Evolutionary conservation across 2,329 filamentous ascomycete species (phyloP), one percentile per base, ranked within the genome.

Genomic region (Fusarium mangiferae): DNA sequence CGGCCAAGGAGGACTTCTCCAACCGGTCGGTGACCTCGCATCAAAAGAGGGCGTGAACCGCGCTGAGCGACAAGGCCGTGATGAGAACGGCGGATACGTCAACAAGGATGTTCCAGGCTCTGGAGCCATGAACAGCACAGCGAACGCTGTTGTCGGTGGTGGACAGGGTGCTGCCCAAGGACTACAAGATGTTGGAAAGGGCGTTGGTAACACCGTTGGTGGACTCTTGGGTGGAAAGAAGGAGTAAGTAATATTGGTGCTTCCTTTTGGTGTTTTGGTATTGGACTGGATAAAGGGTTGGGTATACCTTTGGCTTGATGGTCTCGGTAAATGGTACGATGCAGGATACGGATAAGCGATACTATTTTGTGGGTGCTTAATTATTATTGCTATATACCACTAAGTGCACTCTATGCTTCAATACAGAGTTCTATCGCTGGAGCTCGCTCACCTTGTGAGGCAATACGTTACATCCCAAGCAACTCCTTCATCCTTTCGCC

Each of bases 1-100:
- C 33, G 92, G 92, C 49, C 88, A 93, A 75, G 92, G 91, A 68
- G 92, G 92, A 1, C 81, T 93, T 3, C 85, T 89, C 4, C 88
- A 92, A 77, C 91, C 91, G 10, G 81, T 91, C 59, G 91, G 91
- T 69, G 90, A 93, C 79, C 59, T 87, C 6, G 78, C 85, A 5
- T 91, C 89, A 28, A 91, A 89, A 77, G 90, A 93, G 78, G 92
- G 90, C 33, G 78, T 92, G 75, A 93, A 91, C 83, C 86, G 91
- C 17, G 84, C 87, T 48, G 91, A 93, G 83, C 84, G 91, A 14
- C 84, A 87, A 39, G 91, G 91, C 57, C 91, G 90, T 78, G 90
- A 91, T 67, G 89, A 92, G 3, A 80, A 86, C 24, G 90, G 90
- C 26, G 81, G 81, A 42, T 87, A 90, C 60, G 71, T 83, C 1